A percentile compares a stretch with the other conserved stretches of the same genome.
Evolutionary conservation across 495 filamentous ascomycete genomes (phyloP).

Genomic region (Paragyromitra xinjiangensis): DNA sequence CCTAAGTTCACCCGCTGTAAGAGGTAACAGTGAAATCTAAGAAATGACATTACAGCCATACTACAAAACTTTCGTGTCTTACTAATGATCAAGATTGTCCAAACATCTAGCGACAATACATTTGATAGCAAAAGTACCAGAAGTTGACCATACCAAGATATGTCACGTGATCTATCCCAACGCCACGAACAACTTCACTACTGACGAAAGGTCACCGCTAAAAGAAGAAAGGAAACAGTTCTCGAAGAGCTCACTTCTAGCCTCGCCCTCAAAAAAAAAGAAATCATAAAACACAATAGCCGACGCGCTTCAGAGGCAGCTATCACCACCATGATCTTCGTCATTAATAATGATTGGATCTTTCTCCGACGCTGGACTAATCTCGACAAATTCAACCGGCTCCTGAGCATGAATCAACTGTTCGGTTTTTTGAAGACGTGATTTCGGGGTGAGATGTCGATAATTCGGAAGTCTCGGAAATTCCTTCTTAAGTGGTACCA

Average conservation of each 20-base stretch:
- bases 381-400: conserved; percentile 36
- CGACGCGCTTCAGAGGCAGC: neutral
- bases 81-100: neutral
- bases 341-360: conserved; percentile 48
- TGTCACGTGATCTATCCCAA: neutral
- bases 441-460: neutral
- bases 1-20: neutral
- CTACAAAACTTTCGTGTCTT: no score
- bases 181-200: neutral
- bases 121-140: neutral
- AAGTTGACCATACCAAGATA: neutral
- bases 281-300: conserved; percentile 19
- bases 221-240: conserved; percentile 1
- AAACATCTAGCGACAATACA: neutral
- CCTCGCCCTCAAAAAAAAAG: neutral
- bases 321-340: conserved; percentile 15
- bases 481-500: neutral
- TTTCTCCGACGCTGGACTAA: conserved; percentile 42
- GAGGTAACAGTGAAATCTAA: neutral
- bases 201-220: neutral
- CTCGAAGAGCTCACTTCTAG: neutral
- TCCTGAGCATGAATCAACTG: neutral
- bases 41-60: no score
- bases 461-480: conserved; percentile 1
- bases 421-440: neutral